Evolutionary conservation across 1,284 basidiomycete species (phyloP), one percentile per base, ranked within the genome.

Genomic region (Mrakiaceae sp.): DNA sequence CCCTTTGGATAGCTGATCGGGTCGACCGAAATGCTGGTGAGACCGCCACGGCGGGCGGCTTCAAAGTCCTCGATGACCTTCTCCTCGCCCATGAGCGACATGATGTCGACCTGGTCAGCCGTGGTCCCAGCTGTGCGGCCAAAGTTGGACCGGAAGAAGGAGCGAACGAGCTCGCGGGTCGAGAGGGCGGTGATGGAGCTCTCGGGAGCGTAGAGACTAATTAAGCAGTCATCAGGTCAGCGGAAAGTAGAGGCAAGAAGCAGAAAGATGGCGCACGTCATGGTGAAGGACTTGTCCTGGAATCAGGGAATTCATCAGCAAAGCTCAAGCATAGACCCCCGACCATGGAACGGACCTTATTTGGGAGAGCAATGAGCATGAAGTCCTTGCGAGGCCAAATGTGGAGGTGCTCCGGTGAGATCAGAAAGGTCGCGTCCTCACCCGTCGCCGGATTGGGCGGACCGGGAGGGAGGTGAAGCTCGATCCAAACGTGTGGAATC

Each of bases 311-410:
- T 42, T 16, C 8, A 47, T 11, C 53, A 16, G 55, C 3, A 7
- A 14, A 57, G 8, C 6, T 12, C 43, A 46, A 2, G 3, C 43
- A 44, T 44, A 12, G 14, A 44, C 14, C 5, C 39, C 39, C 8
- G 16, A 5, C 1, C 16, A 10, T 43, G 5, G 47, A 46, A 67
- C 74, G 74, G 77, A 93, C 92, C 81, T 90, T 87, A 80, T 97
- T 98, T 69, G 95, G 92, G 61, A 98, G 84, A 16, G 92, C 96
- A 72, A 98, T 97, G 71, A 98, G 83, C 95, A 98, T 98, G 81
- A 97, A 98, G 60, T 90, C 88, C 76, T 94, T 90, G 73, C 93
- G 86, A 66, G 95, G 96, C 95, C 95, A 98, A 74, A 98, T 98
- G 79, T 98, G 96, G 69, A 98, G 84, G 77, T 98, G 90, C 77